Base-by-base conservation (phyloP, 2,329 filamentous ascomycete species). In the Phyllosticta paracitricarpa region DNA sequence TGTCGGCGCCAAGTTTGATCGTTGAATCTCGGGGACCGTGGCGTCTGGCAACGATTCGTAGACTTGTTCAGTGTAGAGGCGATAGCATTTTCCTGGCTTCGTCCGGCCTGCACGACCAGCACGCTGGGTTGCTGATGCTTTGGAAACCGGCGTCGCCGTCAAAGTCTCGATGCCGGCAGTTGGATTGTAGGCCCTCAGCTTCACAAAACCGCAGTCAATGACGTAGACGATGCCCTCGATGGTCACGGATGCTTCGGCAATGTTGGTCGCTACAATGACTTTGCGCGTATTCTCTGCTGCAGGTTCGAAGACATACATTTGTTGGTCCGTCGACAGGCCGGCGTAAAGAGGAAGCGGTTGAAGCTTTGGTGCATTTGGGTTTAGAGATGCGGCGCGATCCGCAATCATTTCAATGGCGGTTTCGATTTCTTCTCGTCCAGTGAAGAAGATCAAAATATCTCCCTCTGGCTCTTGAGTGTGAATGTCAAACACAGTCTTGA, bases 221-320 rank as follows among this genome's bases (percentile, higher is more conserved):
- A 99, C 93, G 69, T 90, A 96, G 60, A 91, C 86, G 63, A 97
- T 92, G 2, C 91, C 91, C 59, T 94, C 87, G 61, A 97, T 95
- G 17, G 94, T 97, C 53, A 99, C 88, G 1, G 91, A 96, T 4
- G 94, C 93, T 77, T 99, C 94, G 12, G 94, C 91, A 65, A 97
- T 97, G 71, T 97, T 97, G 62, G 94, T 97, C 3, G 90, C 88
- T 66, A 97, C 87, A 40, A 99, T 89, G 51, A 97, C 89, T 71
- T 97, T 97, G 52, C 94, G 84, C 1, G 87, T 92, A 63, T 92
- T 87, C 63, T 89, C 86, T 0, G 89, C 85, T 1, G 91, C 79
- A 59, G 88, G 85, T 68, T 96, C 91, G 71, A 97, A 97, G 51
- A 97, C 88, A 66, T 92, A 92, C 85, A 96, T 93, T 71, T 97